Evolutionary conservation across 805 yeast genomes (phyloP).

Genomic region (Metschnikowia kunwiensis): DNA sequence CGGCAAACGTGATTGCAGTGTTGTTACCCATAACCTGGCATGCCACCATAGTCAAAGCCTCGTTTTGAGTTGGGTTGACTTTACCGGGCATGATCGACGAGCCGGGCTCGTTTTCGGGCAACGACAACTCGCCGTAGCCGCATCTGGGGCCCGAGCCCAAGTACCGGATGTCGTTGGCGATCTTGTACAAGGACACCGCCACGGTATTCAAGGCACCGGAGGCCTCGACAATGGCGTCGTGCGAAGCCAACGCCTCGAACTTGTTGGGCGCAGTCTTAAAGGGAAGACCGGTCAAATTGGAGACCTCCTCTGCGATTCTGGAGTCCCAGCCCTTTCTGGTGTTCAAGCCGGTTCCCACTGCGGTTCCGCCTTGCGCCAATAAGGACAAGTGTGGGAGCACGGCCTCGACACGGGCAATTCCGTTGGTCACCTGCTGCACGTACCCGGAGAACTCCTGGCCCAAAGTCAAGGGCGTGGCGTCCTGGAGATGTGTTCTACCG

Average conservation of each 20-base stretch:
- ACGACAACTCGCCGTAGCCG: constrained; percentile 92
- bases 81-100: constrained; percentile 99
- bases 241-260: constrained; percentile 98
- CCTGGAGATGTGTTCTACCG: constrained; percentile 98
- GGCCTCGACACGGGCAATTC: constrained; percentile 80
- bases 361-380: constrained; percentile 99
- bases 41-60: constrained; percentile 97
- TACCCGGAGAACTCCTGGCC: constrained; percentile 99
- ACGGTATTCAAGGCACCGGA: constrained; percentile 96
- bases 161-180: constrained; percentile 97
- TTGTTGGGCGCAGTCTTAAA: constrained; percentile 97
- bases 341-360: constrained; percentile 98
- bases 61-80: constrained; percentile 98
- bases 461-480: constrained; percentile 95
- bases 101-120: constrained; percentile 99
- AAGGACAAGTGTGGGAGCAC: constrained; percentile 70
- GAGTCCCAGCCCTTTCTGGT: constrained; percentile 87
- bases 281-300: constrained; percentile 81
- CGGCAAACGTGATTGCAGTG: constrained; percentile 91
- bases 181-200: constrained; percentile 90
- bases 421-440: constrained; percentile 88
- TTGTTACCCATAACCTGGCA: constrained; percentile 97
- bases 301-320: constrained; percentile 81
- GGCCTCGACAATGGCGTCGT: constrained; percentile 96
- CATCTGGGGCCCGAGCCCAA: constrained; percentile 99